Conservation (phyloP, 208 protist genomes). For the Blastocrithidia nonstop region DNA sequence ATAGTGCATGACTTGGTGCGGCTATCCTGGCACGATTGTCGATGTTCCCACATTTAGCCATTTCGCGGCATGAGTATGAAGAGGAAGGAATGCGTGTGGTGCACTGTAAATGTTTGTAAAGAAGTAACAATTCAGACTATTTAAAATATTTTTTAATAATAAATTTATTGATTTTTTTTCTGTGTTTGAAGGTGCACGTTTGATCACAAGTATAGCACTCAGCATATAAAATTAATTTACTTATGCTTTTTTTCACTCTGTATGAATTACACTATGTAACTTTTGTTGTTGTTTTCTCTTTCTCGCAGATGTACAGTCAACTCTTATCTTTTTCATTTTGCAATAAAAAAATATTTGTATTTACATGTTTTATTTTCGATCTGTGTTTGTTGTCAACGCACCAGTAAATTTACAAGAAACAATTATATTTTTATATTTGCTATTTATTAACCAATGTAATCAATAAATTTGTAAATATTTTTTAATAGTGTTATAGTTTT, state of each 20-base stretch:
- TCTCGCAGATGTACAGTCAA: too few species aligned
- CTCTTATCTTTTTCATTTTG: too few species aligned
- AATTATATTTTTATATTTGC: too few species aligned
- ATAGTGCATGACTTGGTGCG: conserved; percentile 75
- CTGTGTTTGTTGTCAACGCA: too few species aligned
- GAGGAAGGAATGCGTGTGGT: conserved; percentile 68
- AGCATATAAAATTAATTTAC: not conserved
- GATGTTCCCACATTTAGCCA: conserved; percentile 74
- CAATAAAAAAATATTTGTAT: too few species aligned
- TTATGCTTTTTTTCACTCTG: too few species aligned
- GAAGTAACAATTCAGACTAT: not conserved
- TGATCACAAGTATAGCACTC: not conserved
- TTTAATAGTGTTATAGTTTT: not conserved
- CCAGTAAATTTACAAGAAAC: too few species aligned
- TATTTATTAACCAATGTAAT: too few species aligned
- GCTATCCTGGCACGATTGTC: conserved; percentile 70
- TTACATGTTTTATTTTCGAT: too few species aligned
- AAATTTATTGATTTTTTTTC: too few species aligned
- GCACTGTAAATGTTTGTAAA: conserved; percentile 73
- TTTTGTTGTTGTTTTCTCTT: too few species aligned
- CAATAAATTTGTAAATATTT: conserved; percentile 3
- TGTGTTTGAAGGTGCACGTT: not conserved
- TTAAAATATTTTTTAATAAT: conserved; percentile 1
- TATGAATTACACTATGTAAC: too few species aligned
- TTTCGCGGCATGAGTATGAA: conserved; percentile 75